phyloP scores from a whole-genome alignment of 2,329 filamentous ascomycete genomes.

The Apiospora rasikravindrae region DNA sequence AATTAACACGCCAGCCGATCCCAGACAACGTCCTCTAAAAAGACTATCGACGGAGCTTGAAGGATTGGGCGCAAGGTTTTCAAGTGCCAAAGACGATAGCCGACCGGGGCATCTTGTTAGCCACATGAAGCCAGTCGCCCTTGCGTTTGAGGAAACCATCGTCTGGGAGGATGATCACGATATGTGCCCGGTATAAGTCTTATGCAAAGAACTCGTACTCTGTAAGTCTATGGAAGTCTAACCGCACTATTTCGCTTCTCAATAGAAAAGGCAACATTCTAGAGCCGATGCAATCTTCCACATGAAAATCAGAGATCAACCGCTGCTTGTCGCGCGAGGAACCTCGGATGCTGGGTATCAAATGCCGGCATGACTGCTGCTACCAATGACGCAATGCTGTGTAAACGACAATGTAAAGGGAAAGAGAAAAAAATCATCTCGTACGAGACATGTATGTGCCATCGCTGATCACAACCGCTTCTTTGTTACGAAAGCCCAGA shows the following conservation, averaged over 20 bases:
- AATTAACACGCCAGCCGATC: neutral
- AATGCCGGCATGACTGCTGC: neutral
- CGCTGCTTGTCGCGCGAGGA: neutral
- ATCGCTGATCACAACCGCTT: constrained; percentile 1
- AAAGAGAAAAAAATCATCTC: neutral
- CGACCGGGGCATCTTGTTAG: neutral
- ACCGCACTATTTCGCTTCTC: neutral
- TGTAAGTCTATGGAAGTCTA: constrained; percentile 15
- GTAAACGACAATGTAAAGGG: neutral
- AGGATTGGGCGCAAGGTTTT: neutral
- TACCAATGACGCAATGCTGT: neutral
- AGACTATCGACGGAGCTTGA: neutral
- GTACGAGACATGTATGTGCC: neutral
- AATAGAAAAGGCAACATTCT: neutral
- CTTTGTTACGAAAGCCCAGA: neutral
- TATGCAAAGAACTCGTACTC: neutral
- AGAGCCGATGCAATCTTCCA: neutral
- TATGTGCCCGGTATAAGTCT: neutral
- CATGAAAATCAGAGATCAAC: neutral
- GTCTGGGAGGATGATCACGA: neutral
- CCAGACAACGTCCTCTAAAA: neutral
- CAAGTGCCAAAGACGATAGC: neutral
- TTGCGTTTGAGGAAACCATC: neutral
- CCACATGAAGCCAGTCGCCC: neutral
- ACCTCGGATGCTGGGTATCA: constrained; percentile 2